Base-by-base conservation (phyloP, 768 basidiomycete genomes). In the Saitozyma podzolica region DNA sequence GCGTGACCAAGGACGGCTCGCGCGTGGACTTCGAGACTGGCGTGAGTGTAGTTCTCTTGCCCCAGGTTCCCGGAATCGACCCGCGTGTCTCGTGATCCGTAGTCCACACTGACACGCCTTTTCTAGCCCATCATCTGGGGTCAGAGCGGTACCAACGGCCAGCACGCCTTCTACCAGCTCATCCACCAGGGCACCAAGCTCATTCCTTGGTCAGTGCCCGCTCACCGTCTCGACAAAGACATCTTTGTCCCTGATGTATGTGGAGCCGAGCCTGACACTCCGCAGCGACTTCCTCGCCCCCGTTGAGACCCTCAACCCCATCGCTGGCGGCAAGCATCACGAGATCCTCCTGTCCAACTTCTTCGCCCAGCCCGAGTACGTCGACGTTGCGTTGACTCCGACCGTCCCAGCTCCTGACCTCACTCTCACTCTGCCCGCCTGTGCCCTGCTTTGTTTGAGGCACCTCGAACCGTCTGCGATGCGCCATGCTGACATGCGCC, bases 111-210 rank as follows among this genome's bases (percentile, higher is more conserved):
- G 47, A 66, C 40, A 60, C n/a, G 14, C n/a, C 8, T 37, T 1
- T 11, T 29, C 11, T 70, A 93, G 88, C 95, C 96, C 13, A 98
- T 99, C 82, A 90, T 98, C 80, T 99, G 96, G 96, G 96, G 95
- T 69, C 94, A 94, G 9, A 88, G 91, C 0, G 96, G 95, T 49
- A 98, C 96, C 45, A 98, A 98, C 81, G 96, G 95, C 61, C 95
- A 98, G 80, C 96, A 99, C 83, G 97, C 96, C 9, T 98, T 99
- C 86, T 99, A 99, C 83, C 95, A 97, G 81, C 89, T 97, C 66
- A 80, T 80, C 66, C 80, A 80, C 74, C 80, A 80, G 65, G 80
- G 80, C 50, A 80, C 80, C 65, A 80, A 80, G 77, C 74, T 80
- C 50, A 80, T 80, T 66, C 78, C 78, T 50, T 70, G 67, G 76